Evolutionary conservation across 1,139 yeast species (phyloP), one percentile per base, ranked within the genome.

Genomic region (Saccharomycopsis hybrid): DNA sequence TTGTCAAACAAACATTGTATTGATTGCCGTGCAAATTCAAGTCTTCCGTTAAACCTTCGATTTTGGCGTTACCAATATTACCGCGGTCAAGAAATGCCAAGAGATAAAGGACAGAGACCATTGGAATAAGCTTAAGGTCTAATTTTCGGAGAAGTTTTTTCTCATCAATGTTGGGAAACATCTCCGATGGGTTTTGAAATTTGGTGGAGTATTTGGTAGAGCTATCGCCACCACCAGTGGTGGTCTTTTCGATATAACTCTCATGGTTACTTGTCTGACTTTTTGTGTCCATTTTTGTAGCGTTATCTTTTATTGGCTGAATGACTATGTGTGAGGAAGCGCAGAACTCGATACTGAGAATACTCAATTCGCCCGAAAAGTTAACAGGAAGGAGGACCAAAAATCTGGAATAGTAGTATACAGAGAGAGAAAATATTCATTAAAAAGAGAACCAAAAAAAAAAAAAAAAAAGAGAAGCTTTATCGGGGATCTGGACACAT

Each of bases 31-130:
- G 56, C 50, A 81, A 67, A 1, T 70, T 66, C 49, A 80, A 62
- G 55, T 80, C 85, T 13, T 65, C 68, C 54, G 72, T 77, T 43
- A 80, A 62, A 4, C 82, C 82, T 51, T 78, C 82, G 30, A 80
- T 69, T 56, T 80, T 69, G 0, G 85, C 85, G 58, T 77, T 73
- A 2, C 83, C 83, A 57, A 80, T 77, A 59, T 78, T 78, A 55
- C 78, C 76, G 56, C 84, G 66, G 62, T 81, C 87, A 54, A 81
- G 66, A 58, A 71, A 77, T 54, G 78, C 74, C 53, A 79, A 65
- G 50, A 78, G 68, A 56, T 78, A 78, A 49, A 78, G 67, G 44
- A 72, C 58, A 13, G 76, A 71, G 39, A 77, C 65, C 67, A 73
- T 66, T 1, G 80, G 80, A 55, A 76, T 63, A 35, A 77, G 61